Evolutionary conservation across 441 rosid species (phyloP).

Genomic region (Daphne laureola): DNA sequence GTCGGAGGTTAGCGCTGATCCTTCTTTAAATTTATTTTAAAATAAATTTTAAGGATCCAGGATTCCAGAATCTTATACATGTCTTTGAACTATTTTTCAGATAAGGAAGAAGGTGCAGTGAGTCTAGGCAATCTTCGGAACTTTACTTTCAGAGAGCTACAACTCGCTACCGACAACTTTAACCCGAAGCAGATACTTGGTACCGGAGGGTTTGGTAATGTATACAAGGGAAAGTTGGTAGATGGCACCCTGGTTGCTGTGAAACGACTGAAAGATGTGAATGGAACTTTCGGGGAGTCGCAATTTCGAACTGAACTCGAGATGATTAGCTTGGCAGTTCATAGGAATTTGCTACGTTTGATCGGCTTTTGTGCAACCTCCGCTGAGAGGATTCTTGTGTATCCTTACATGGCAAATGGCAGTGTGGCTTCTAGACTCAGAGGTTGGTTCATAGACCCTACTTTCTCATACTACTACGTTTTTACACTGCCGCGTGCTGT

Average conservation of each 20-base stretch:
- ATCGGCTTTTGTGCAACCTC: conserved; percentile 66
- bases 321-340: conserved; percentile 92
- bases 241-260: conserved; percentile 69
- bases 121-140: conserved; percentile 61
- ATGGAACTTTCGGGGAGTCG: conserved; percentile 66
- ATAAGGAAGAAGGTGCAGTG: conserved; percentile 56
- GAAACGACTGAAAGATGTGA: conserved; percentile 64
- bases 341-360: conserved; percentile 67
- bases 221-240: conserved; percentile 73
- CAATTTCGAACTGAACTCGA: conserved; percentile 84
- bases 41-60: not conserved
- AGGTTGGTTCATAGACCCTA: conserved; percentile 38
- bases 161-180: conserved; percentile 69
- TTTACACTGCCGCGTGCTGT: not conserved
- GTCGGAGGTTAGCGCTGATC: conserved; percentile 37
- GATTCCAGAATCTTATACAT: not conserved
- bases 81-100: conserved; percentile 23
- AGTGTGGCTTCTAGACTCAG: conserved; percentile 86
- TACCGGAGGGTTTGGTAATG: conserved; percentile 86
- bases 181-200: conserved; percentile 71
- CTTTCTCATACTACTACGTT: conserved; percentile 4
- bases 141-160: conserved; percentile 84
- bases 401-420: conserved; percentile 87
- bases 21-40: too few species aligned
- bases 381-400: conserved; percentile 74